Percentiles rank a stretch among this genome's conserved stretches.
Evolutionary conservation across 2,329 filamentous ascomycete species (phyloP).

Genomic region (Alternaria brassicae): DNA sequence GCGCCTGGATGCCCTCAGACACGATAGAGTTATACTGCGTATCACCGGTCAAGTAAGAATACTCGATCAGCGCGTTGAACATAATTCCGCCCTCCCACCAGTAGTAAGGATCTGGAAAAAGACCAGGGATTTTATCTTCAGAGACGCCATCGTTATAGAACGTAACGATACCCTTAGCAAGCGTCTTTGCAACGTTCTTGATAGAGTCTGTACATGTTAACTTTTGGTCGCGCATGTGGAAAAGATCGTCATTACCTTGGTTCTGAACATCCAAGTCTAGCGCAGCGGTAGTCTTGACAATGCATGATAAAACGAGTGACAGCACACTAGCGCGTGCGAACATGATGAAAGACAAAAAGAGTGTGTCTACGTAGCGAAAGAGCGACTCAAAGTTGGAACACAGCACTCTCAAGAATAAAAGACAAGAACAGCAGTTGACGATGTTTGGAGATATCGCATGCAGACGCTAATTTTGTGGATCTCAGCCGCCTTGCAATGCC

Average conservation of each 20-base stretch:
- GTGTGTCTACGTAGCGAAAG: background rate
- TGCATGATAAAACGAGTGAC: conserved; percentile 27
- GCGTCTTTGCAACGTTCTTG: conserved; percentile 27
- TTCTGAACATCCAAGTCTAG: conserved; percentile 33
- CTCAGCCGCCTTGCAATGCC: background rate
- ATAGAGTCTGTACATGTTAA: conserved; percentile 31
- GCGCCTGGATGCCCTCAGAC: conserved; percentile 49
- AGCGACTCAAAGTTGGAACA: background rate
- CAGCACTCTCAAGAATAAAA: background rate
- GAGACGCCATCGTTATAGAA: conserved; percentile 27
- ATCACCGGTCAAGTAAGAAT: conserved; percentile 55
- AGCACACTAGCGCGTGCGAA: conserved; percentile 19
- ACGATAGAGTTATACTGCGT: conserved; percentile 49
- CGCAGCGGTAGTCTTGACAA: conserved; percentile 14
- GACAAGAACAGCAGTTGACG: background rate
- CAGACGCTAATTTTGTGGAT: background rate
- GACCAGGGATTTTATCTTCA: conserved; percentile 16
- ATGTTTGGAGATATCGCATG: background rate
- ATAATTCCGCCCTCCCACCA: conserved; percentile 34
- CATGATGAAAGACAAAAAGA: conserved; percentile 22
- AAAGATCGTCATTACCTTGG: conserved; percentile 14
- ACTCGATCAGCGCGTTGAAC: conserved; percentile 43
- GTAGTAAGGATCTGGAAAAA: conserved; percentile 31
- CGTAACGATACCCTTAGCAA: conserved; percentile 31
- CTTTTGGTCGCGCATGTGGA: background rate